phyloP scores from a whole-genome alignment of 768 basidiomycete species.

The Psilocybe sp. region DNA sequence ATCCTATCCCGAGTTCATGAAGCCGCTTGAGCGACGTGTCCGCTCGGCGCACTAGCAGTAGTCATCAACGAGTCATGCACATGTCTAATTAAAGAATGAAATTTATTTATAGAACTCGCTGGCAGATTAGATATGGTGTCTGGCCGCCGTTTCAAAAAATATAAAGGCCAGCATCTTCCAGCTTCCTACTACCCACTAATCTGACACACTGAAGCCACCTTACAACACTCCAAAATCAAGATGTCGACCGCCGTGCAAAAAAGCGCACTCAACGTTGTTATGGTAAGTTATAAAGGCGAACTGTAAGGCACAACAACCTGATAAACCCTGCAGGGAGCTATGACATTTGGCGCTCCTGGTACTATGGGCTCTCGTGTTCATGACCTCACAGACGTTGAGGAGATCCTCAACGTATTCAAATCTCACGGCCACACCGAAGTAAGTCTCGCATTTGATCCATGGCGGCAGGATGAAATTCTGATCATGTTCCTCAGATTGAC shows the following conservation, averaged over 20 bases:
- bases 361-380: slow-evolving; percentile 48
- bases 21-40: too few species aligned
- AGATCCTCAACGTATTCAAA: slow-evolving; percentile 52
- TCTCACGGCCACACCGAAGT: slow-evolving; percentile 55
- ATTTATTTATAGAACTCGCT: too few species aligned
- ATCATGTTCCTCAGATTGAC: slow-evolving; percentile 35
- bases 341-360: slow-evolving; percentile 51
- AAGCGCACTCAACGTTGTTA: neutral
- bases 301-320: too few species aligned
- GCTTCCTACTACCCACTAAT: neutral
- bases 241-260: neutral
- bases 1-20: too few species aligned
- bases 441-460: slow-evolving; percentile 15
- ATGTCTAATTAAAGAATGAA: neutral
- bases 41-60: neutral
- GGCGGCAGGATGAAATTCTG: slow-evolving; percentile 2
- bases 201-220: neutral
- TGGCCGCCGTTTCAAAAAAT: too few species aligned
- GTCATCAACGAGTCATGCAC: neutral
- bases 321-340: slow-evolving; percentile 37
- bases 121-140: too few species aligned
- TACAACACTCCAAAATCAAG: neutral
- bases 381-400: slow-evolving; percentile 43
- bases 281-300: too few species aligned
- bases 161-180: too few species aligned